Evolutionary conservation across 805 yeast species (phyloP).

Genomic region (Dipodascus geniculatus): DNA sequence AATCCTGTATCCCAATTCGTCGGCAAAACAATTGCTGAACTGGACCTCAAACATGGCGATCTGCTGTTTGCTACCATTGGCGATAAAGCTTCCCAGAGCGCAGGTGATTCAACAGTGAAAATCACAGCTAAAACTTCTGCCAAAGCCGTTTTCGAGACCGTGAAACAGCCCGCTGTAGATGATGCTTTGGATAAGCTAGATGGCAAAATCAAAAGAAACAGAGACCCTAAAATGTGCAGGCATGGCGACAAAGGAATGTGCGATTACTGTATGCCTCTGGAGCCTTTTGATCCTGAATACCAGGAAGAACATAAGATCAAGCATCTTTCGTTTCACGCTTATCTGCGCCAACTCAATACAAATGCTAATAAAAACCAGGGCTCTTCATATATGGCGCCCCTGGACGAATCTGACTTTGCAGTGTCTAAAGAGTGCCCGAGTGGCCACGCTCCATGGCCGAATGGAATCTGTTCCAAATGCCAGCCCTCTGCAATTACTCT

Average conservation of each 20-base stretch:
- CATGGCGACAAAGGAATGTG: conserved; percentile 96
- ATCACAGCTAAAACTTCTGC: conserved; percentile 11
- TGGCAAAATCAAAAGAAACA: conserved; percentile 62
- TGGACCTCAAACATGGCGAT: conserved; percentile 43
- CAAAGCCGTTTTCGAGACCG: conserved; percentile 15
- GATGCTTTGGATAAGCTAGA: conserved; percentile 46
- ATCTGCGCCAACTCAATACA: conserved; percentile 62
- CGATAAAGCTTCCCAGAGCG: conserved; percentile 5
- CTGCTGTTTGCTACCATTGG: conserved; percentile 38
- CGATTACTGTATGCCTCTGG: conserved; percentile 90
- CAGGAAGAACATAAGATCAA: conserved; percentile 67
- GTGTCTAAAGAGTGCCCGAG: conserved; percentile 51
- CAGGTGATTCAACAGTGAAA: conserved; percentile 4
- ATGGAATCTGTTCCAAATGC: conserved; percentile 89
- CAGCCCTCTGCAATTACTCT: conserved; percentile 93
- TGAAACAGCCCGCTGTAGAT: conserved; percentile 58
- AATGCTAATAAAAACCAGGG: conserved; percentile 44
- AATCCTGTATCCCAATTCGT: conserved; percentile 29
- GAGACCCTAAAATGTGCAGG: conserved; percentile 50
- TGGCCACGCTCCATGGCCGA: conserved; percentile 92
- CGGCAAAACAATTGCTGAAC: conserved; percentile 24
- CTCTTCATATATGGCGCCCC: conserved; percentile 69
- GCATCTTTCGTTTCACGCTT: conserved; percentile 79
- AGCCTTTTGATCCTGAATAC: conserved; percentile 85
- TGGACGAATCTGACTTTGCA: conserved; percentile 56